Evolutionary conservation across 306 rosid genomes (phyloP).

Genomic region (Glycine soja): DNA sequence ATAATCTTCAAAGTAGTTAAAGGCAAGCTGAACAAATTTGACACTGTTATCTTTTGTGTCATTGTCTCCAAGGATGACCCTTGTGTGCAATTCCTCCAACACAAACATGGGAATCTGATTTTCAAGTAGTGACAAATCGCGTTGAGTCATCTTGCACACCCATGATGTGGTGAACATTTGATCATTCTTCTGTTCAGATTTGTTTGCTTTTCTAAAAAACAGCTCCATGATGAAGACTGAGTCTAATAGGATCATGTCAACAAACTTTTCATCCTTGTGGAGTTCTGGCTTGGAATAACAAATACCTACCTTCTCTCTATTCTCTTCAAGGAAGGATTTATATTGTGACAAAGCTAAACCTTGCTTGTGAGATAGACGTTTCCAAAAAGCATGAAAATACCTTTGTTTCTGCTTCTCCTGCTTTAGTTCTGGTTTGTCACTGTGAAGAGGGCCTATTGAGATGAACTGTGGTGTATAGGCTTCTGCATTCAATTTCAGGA

Average conservation of each 20-base stretch:
- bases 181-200: constrained; percentile 32
- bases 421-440: constrained; percentile 14
- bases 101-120: constrained; percentile 52
- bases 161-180: constrained; percentile 45
- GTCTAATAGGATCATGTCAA: constrained; percentile 37
- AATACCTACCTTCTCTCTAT: neutral
- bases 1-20: constrained; percentile 43
- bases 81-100: constrained; percentile 32
- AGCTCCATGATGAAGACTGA: constrained; percentile 50
- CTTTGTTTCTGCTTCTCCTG: constrained; percentile 45
- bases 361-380: constrained; percentile 26
- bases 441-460: constrained; percentile 50
- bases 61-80: neutral
- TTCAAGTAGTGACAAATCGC: constrained; percentile 45
- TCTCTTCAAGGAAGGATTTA: constrained; percentile 35
- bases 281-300: constrained; percentile 37
- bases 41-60: neutral
- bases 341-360: constrained; percentile 26
- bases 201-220: constrained; percentile 25
- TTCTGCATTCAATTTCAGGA: constrained; percentile 31
- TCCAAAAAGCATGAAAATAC: constrained; percentile 44
- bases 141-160: constrained; percentile 35
- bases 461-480: constrained; percentile 43
- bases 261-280: neutral
- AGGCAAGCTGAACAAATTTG: constrained; percentile 39